A percentile compares a stretch with the other conserved stretches of the same genome.
Evolutionary conservation across 2,329 filamentous ascomycete genomes (phyloP).

Genomic region (Fusarium keratoplasticum): DNA sequence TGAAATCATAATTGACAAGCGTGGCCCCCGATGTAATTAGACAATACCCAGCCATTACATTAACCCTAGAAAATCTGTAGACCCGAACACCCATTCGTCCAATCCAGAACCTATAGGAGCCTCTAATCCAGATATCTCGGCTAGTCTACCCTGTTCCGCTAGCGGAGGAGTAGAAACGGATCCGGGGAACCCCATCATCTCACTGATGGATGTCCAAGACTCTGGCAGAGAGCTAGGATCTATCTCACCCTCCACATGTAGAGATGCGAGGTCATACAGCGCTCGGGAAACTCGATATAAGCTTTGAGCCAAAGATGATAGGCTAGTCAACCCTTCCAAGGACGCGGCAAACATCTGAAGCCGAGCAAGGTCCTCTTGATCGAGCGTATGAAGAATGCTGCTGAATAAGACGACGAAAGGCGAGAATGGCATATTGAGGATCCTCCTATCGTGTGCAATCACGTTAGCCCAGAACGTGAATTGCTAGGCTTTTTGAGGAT

Average conservation of each 20-base stretch:
- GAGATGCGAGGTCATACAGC: neutral
- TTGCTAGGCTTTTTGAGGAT: neutral
- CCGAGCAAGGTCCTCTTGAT: neutral
- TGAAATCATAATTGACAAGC: no score
- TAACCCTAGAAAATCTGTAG: neutral
- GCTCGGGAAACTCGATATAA: neutral
- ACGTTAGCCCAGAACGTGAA: neutral
- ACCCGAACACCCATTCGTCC: neutral
- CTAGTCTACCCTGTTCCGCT: neutral
- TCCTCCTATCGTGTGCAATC: neutral
- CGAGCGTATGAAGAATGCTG: neutral
- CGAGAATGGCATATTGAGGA: neutral
- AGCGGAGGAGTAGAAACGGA: neutral
- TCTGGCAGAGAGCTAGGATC: neutral
- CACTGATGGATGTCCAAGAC: neutral
- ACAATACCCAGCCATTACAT: neutral
- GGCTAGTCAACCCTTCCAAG: neutral
- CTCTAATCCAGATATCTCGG: neutral
- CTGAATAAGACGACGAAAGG: neutral
- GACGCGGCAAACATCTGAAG: neutral
- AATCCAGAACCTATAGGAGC: neutral
- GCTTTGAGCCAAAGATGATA: neutral
- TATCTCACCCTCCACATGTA: neutral
- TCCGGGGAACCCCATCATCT: neutral
- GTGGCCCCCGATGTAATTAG: no score